Percentiles rank a stretch among this genome's conserved stretches.
These are phyloP conservation scores for Naumovozyma dairenensis DNA, from an alignment of 805 yeast species.

Conservation along the genomic window DNA sequence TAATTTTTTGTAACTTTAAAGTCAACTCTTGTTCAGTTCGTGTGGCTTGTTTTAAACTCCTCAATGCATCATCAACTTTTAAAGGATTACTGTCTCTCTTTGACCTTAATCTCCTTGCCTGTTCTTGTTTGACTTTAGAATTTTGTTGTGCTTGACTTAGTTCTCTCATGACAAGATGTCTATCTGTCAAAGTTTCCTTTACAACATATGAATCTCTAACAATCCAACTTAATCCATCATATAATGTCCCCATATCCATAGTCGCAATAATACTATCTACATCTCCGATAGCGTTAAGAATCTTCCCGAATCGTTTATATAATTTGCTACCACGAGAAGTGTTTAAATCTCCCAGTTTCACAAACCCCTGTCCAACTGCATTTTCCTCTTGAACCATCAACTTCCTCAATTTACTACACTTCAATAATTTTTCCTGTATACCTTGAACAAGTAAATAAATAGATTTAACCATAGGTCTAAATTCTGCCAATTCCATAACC, in stretches of 20 bases:
- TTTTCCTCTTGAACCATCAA: constrained; percentile 48
- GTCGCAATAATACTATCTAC: constrained; percentile 61
- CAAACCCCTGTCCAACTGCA: constrained; percentile 34
- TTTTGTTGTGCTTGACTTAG: constrained; percentile 66
- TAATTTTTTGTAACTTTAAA: constrained; percentile 69
- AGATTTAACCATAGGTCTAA: constrained; percentile 78
- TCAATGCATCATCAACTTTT: constrained; percentile 83
- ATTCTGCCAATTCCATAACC: constrained; percentile 65
- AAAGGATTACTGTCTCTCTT: constrained; percentile 72
- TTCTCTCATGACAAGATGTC: constrained; percentile 90
- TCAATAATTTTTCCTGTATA: constrained; percentile 48
- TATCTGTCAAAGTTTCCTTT: constrained; percentile 85
- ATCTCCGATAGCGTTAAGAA: constrained; percentile 64
- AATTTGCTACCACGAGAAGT: constrained; percentile 34
- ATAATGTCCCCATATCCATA: constrained; percentile 61
- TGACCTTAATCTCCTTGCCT: constrained; percentile 61
- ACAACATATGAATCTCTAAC: constrained; percentile 72
- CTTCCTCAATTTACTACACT: constrained; percentile 36
- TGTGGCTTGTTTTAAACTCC: constrained; percentile 68
- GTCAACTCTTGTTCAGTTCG: constrained; percentile 65
- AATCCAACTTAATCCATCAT: constrained; percentile 60
- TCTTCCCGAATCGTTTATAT: constrained; percentile 72
- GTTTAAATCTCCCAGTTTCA: constrained; percentile 18
- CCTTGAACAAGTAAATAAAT: constrained; percentile 50
- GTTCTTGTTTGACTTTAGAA: constrained; percentile 58